These are phyloP conservation scores for Toxicodendron radicans DNA, from an alignment of 345 rosid species.

Conservation along the genomic window DNA sequence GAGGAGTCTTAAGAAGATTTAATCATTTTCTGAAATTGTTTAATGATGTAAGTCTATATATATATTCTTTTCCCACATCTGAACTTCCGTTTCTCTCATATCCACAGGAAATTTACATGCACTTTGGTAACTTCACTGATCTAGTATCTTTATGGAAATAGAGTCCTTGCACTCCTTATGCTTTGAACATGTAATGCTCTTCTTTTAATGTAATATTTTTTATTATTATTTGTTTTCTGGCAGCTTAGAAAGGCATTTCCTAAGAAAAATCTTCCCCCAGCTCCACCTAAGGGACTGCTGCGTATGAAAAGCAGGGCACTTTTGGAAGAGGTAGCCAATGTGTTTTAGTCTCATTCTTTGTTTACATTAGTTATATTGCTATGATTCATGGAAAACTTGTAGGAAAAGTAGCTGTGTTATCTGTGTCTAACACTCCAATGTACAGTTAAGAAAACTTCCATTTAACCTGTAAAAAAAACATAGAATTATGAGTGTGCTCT, in stretches of 20 bases:
- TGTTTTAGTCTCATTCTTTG: conserved; percentile 10
- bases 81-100: background rate
- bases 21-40: conserved; percentile 88
- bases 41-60: conserved; percentile 60
- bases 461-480: conserved; percentile 5
- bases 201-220: conserved; percentile 6
- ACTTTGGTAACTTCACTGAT: background rate
- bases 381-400: background rate
- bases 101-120: background rate
- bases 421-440: background rate
- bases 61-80: conserved; percentile 6
- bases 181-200: conserved; percentile 10
- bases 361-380: background rate
- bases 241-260: conserved; percentile 87
- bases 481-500: background rate
- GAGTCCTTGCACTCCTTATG: background rate
- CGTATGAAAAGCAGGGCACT: conserved; percentile 84
- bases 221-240: conserved; percentile 26
- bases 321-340: conserved; percentile 84
- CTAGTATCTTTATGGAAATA: conserved; percentile 9
- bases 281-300: conserved; percentile 95
- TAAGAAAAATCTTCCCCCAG: conserved; percentile 71
- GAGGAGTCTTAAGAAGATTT: conserved; percentile 84
- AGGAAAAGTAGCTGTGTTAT: background rate
- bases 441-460: background rate